Evolutionary conservation across 2,329 filamentous ascomycete species (phyloP).

Genomic region (Colletotrichum incanum): DNA sequence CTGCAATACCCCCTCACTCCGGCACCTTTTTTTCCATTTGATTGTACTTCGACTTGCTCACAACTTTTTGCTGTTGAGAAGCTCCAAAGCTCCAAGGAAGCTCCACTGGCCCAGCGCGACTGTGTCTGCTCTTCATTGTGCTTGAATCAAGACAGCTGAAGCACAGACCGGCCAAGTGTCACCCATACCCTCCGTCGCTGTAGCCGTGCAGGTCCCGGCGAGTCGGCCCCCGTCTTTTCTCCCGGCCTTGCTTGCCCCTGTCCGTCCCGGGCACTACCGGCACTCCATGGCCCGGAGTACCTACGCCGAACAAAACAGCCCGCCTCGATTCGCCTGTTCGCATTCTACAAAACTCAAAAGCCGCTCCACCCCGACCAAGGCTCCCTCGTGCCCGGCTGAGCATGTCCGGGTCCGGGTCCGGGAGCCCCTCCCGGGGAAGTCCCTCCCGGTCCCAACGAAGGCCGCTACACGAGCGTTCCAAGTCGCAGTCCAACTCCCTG

Average conservation of each 20-base stretch:
- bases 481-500: slow-evolving; percentile 59
- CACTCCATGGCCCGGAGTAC: slow-evolving; percentile 33
- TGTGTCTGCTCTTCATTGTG: not conserved
- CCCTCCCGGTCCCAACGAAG: slow-evolving; percentile 49
- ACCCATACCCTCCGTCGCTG: not conserved
- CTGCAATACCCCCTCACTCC: not conserved
- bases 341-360: not conserved
- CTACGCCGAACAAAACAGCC: slow-evolving; percentile 7
- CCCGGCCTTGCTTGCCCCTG: slow-evolving; percentile 2
- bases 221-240: slow-evolving; percentile 9
- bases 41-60: not conserved
- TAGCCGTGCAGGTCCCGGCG: slow-evolving; percentile 15
- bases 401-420: slow-evolving; percentile 49
- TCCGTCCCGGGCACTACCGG: slow-evolving; percentile 7
- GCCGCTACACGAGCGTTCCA: slow-evolving; percentile 58
- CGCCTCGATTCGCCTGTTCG: slow-evolving; percentile 40
- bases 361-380: not conserved
- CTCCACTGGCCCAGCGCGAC: not conserved
- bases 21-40: not conserved
- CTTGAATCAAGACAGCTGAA: slow-evolving; percentile 11
- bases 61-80: not conserved
- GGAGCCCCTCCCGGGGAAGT: slow-evolving; percentile 40
- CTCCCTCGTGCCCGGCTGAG: slow-evolving; percentile 39
- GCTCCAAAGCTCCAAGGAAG: not conserved
- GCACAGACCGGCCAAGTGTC: slow-evolving; percentile 34